Conservation (phyloP, 257 asterid species). For the Verbascum thapsus region DNA sequence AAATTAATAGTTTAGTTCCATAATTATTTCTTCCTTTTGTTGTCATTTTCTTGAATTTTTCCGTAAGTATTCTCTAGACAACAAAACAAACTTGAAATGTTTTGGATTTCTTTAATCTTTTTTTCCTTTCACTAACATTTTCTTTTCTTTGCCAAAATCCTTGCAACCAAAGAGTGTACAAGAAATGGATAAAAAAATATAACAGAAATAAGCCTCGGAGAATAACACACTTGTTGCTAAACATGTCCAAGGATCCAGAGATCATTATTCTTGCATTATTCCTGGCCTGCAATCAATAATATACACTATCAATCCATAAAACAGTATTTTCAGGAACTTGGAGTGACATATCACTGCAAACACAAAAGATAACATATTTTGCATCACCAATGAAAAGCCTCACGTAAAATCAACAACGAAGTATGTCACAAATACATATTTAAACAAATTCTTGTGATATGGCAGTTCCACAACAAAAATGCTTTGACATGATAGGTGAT, state of each 20-base stretch:
- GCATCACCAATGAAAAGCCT: conserved; percentile 11
- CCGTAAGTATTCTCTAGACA: too few species aligned
- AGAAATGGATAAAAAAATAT: neutral
- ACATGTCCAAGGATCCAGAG: conserved; percentile 49
- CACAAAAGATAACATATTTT: conserved; percentile 3
- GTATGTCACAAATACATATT: neutral
- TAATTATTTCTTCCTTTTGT: too few species aligned
- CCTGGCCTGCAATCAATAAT: conserved; percentile 45
- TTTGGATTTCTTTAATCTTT: too few species aligned
- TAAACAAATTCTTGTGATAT: conserved; percentile 7
- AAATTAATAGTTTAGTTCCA: too few species aligned
- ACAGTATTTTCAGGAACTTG: conserved; percentile 3
- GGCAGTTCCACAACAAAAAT: too few species aligned
- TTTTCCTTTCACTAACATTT: too few species aligned
- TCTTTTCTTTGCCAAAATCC: too few species aligned
- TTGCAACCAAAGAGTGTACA: too few species aligned
- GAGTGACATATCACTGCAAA: neutral
- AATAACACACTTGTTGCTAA: conserved; percentile 47
- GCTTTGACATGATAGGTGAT: neutral
- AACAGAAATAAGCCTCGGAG: conserved; percentile 9
- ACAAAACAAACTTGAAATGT: too few species aligned
- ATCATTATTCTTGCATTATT: conserved; percentile 47
- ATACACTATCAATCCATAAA: conserved; percentile 11
- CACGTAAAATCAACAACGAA: neutral
- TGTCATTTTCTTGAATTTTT: too few species aligned